These are phyloP conservation scores for Arachis hypogaea DNA, from an alignment of 306 rosid genomes.

Conservation along the genomic window DNA sequence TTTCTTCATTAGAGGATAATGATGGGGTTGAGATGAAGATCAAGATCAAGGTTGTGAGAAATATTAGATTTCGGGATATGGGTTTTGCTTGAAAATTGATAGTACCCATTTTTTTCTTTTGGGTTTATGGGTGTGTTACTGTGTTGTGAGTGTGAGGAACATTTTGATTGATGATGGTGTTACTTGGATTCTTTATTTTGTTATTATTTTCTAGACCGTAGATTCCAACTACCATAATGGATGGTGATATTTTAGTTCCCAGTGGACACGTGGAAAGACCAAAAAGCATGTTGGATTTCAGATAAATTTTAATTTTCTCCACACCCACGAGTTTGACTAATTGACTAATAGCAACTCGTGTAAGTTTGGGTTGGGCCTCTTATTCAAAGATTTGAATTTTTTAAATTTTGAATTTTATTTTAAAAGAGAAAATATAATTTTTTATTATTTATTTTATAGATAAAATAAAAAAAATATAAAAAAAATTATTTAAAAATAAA, in stretches of 20 bases:
- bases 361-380: not conserved
- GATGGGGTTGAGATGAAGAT: conserved; percentile 35
- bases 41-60: conserved; percentile 7
- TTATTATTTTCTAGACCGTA: not conserved
- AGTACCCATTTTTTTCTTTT: conserved; percentile 4
- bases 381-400: no score
- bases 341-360: not conserved
- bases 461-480: no score
- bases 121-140: not conserved
- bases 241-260: not conserved
- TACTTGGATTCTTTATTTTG: conserved; percentile 18
- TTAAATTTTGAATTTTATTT: no score
- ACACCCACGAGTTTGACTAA: not conserved
- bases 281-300: not conserved
- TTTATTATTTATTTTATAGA: no score
- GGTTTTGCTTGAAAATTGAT: conserved; percentile 20
- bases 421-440: no score
- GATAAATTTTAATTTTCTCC: not conserved
- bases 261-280: conserved; percentile 21
- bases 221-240: conserved; percentile 3
- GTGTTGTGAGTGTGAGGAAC: not conserved
- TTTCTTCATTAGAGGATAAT: conserved; percentile 18
- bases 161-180: not conserved
- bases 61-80: conserved; percentile 27
- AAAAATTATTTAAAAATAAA: no score